Evolutionary conservation across 2,329 filamentous ascomycete genomes (phyloP), one percentile per base, ranked within the genome.

Genomic region (Aspergillus melleus): DNA sequence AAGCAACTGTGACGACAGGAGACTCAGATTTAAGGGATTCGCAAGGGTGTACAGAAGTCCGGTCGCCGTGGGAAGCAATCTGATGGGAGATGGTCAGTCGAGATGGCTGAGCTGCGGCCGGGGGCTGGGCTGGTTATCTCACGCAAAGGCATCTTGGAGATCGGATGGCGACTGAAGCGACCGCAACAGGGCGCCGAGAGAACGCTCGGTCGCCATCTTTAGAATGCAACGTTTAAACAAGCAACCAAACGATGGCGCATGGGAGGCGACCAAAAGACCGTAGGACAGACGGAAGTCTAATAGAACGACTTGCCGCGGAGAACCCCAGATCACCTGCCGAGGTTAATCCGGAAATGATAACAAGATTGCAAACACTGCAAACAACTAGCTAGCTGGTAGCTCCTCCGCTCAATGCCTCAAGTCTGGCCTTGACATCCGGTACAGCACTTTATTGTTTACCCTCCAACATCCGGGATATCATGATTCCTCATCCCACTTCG

Each of bases 21-120:
- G 77, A 2, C 83, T 85, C 56, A 88, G 75, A 61, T 88, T 88
- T 52, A 87, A 72, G 1, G 85, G 86, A 59, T 88, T 88, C 36
- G 83, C 83, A 12, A 88, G 79, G 1, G 79, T 67, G 6, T 78
- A 76, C 14, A 82, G 66, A 49, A 81, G 75, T 50, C 76, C 76
- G 16, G 79, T 79, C n/a, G 79, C 77, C 16, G 77, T 79, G 24
- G 83, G 84, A 44, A 88, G 81, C 32, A 88, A 76, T 61, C 75
- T 84, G 63, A 55, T 24, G 49, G 44, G 52, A 42, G 54, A 52
- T 44, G 55, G 62, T 65, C 49, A 65, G 59, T 50, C 54, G 59
- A 47, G 49, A 57, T 55, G 46, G 46, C 32, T 42, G 19, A 52
- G 24, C 57, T 24, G 46, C 60, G 30, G 32, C 26, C 20, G 52